These are phyloP conservation scores for Candida michaelii DNA, from an alignment of 805 yeast species.

Conservation along the genomic window DNA sequence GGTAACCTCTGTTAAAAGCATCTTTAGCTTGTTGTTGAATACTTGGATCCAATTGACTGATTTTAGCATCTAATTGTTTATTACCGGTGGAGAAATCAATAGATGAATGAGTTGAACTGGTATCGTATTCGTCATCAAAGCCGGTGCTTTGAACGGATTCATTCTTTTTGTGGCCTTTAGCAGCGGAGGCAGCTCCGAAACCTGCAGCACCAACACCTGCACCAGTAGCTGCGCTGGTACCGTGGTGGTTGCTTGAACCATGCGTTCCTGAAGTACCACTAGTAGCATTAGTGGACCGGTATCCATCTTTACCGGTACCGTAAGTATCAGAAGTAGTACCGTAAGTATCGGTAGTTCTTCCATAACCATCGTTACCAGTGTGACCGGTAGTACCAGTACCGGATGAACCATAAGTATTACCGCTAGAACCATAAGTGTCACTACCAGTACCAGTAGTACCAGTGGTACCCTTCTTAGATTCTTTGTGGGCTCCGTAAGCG, in stretches of 20 bases:
- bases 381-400: background rate
- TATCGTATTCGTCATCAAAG: slow-evolving; percentile 8
- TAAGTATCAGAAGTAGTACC: background rate
- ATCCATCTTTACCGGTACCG: background rate
- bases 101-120: slow-evolving; percentile 11
- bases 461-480: slow-evolving; percentile 3
- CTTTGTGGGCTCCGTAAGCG: slow-evolving; percentile 11
- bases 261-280: no score
- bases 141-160: slow-evolving; percentile 6
- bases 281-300: no score
- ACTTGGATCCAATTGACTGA: slow-evolving; percentile 31
- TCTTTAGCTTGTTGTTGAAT: slow-evolving; percentile 40
- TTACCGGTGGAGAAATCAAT: slow-evolving; percentile 37
- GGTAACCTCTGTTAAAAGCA: slow-evolving; percentile 40
- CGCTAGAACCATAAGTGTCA: slow-evolving; percentile 4
- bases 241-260: no score
- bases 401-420: slow-evolving; percentile 7
- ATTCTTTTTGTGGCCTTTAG: slow-evolving; percentile 3
- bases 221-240: slow-evolving; percentile 7
- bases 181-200: background rate
- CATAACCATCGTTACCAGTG: no score
- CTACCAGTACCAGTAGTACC: slow-evolving; percentile 9
- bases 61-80: slow-evolving; percentile 34
- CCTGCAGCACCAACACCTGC: slow-evolving; percentile 10
- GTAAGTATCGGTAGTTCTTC: no score